A percentile compares a stretch with the other conserved stretches of the same genome.
Conservation (phyloP, 331 rosid genomes). For the Pyrus hybrid region DNA sequence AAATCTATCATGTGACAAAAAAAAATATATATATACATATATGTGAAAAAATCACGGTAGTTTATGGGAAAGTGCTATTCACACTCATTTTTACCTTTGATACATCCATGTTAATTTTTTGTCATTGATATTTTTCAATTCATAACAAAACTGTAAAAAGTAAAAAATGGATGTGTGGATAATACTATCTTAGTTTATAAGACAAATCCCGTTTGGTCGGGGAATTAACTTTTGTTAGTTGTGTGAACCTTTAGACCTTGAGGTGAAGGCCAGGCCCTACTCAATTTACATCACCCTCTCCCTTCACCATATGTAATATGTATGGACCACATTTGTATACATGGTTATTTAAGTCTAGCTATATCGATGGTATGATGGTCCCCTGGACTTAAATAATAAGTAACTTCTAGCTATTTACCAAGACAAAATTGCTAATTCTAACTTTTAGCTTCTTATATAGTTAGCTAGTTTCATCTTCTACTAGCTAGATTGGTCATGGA, state of each 20-base stretch:
- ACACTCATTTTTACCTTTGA: no score
- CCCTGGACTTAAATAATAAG: not conserved
- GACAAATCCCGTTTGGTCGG: not conserved
- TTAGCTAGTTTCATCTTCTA: not conserved
- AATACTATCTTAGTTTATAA: not conserved
- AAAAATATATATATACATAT: no score
- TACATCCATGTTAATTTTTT: no score
- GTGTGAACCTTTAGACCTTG: not conserved
- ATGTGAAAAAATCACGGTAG: not conserved
- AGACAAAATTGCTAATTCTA: not conserved
- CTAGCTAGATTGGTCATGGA: not conserved
- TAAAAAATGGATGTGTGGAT: no score
- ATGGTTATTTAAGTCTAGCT: not conserved
- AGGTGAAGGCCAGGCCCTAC: constrained; percentile 1
- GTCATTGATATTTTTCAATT: no score
- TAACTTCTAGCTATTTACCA: not conserved
- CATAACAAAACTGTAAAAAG: no score
- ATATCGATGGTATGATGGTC: not conserved
- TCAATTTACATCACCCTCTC: not conserved
- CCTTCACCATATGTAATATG: not conserved
- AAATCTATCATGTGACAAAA: no score
- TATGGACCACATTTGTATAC: not conserved
- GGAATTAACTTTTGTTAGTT: not conserved
- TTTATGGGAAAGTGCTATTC: no score
- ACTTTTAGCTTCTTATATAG: not conserved